These are phyloP conservation scores for Ocimum tenuiflorum DNA, from an alignment of 257 asterid genomes.

Conservation along the genomic window DNA sequence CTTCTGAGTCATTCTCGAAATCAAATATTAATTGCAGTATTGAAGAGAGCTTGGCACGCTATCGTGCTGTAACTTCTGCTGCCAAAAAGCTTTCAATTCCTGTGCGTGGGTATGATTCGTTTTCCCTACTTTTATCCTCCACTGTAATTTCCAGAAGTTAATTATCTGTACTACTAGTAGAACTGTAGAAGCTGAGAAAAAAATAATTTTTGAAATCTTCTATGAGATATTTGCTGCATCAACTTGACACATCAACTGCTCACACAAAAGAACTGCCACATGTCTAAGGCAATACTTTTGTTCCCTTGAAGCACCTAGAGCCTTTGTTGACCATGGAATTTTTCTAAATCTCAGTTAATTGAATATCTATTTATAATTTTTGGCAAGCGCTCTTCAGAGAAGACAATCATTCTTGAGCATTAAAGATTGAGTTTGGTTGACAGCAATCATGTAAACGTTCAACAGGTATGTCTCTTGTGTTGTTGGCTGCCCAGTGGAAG, in stretches of 20 bases:
- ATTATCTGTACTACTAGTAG: not conserved
- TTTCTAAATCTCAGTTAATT: too few species aligned
- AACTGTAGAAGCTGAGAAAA: not conserved
- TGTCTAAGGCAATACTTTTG: not conserved
- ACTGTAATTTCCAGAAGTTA: not conserved
- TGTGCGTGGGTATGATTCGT: conserved; percentile 67
- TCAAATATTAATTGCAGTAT: conserved; percentile 86
- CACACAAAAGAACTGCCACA: not conserved
- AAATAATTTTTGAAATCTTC: not conserved
- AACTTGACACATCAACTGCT: not conserved
- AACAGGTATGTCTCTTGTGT: conserved; percentile 81
- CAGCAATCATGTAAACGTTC: not conserved
- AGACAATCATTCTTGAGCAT: not conserved
- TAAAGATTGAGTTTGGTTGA: conserved; percentile 7
- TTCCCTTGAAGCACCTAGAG: too few species aligned
- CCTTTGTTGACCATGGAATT: too few species aligned
- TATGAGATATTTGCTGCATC: not conserved
- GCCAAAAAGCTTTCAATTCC: conserved; percentile 78
- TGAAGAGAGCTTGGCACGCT: conserved; percentile 83
- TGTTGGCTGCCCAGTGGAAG: conserved; percentile 88
- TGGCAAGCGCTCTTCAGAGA: too few species aligned
- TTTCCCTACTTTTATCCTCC: not conserved
- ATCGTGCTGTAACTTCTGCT: conserved; percentile 64
- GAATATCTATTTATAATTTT: too few species aligned
- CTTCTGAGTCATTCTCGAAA: conserved; percentile 92